A percentile compares a stretch with the other conserved stretches of the same genome.
These are phyloP conservation scores for Peronospora destructor DNA, from an alignment of 352 stramenopile species.

Conservation along the genomic window DNA sequence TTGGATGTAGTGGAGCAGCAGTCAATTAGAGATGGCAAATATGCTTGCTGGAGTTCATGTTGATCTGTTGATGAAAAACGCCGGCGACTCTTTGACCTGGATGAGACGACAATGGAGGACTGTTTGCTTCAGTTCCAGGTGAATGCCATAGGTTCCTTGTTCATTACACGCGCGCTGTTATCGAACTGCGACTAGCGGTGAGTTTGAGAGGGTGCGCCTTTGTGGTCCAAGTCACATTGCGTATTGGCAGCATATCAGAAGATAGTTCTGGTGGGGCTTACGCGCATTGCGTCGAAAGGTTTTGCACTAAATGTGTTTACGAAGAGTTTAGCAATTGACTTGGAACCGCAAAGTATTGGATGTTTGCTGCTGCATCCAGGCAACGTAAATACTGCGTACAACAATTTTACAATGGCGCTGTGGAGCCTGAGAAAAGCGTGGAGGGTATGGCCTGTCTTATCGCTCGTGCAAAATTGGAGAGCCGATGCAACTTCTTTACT, in stretches of 20 bases:
- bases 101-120: constrained; percentile 32
- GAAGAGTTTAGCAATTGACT: constrained; percentile 41
- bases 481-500: constrained; percentile 35
- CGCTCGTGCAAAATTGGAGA: constrained; percentile 28
- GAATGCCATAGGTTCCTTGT: constrained; percentile 48
- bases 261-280: constrained; percentile 33
- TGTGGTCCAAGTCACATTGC: constrained; percentile 43
- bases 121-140: constrained; percentile 50
- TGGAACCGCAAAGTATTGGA: constrained; percentile 37
- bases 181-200: constrained; percentile 32
- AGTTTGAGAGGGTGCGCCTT: constrained; percentile 23
- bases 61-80: constrained; percentile 63
- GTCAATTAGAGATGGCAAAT: constrained; percentile 34
- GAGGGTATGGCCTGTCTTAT: constrained; percentile 33
- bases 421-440: constrained; percentile 37
- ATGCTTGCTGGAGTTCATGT: constrained; percentile 34
- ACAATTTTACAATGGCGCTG: constrained; percentile 21
- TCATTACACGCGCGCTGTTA: constrained; percentile 44
- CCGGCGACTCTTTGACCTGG: constrained; percentile 26
- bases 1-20: constrained; percentile 23
- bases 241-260: constrained; percentile 43
- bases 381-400: constrained; percentile 44
- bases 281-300: constrained; percentile 61
- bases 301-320: constrained; percentile 64
- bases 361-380: constrained; percentile 43